Evolutionary conservation across 371 early-diverging fungal species (phyloP).

Genomic region (Haplosporangium sp.): DNA sequence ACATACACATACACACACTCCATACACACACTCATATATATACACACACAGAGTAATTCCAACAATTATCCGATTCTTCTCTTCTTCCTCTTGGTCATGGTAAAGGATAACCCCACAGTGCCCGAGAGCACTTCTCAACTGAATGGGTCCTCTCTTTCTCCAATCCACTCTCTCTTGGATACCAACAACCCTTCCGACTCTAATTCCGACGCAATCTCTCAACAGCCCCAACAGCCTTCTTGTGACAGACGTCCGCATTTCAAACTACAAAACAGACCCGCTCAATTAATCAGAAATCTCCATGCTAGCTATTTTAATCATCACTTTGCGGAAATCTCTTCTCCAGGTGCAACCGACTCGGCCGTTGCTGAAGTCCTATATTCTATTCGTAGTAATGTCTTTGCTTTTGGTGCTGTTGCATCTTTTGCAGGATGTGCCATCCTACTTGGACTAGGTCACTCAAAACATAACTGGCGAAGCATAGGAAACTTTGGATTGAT

Average conservation of each 20-base stretch:
- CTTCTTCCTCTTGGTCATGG: conserved; percentile 19
- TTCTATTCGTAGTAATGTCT: conserved; percentile 28
- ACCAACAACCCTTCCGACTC: not conserved
- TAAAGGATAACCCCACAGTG: conserved; percentile 12
- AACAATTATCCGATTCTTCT: not conserved
- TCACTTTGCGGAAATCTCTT: not conserved
- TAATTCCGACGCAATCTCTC: not conserved
- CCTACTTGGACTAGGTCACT: conserved; percentile 18
- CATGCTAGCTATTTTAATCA: conserved; percentile 49
- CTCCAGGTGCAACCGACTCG: conserved; percentile 11
- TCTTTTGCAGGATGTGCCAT: conserved; percentile 45
- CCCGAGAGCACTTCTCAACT: conserved; percentile 26
- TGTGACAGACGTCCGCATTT: conserved; percentile 7
- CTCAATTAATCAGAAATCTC: conserved; percentile 49
- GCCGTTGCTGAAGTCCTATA: conserved; percentile 16
- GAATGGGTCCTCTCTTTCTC: not conserved
- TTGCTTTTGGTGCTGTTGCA: conserved; percentile 33
- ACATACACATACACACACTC: not conserved
- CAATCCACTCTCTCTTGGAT: conserved; percentile 15
- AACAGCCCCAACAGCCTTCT: not conserved
- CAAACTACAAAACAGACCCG: conserved; percentile 40
- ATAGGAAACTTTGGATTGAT: conserved; percentile 18
- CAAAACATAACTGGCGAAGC: conserved; percentile 9
- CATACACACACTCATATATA: not conserved
- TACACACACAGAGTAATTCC: not conserved